phyloP scores from a whole-genome alignment of 495 filamentous ascomycete species.

The Gamarada debralockiae region DNA sequence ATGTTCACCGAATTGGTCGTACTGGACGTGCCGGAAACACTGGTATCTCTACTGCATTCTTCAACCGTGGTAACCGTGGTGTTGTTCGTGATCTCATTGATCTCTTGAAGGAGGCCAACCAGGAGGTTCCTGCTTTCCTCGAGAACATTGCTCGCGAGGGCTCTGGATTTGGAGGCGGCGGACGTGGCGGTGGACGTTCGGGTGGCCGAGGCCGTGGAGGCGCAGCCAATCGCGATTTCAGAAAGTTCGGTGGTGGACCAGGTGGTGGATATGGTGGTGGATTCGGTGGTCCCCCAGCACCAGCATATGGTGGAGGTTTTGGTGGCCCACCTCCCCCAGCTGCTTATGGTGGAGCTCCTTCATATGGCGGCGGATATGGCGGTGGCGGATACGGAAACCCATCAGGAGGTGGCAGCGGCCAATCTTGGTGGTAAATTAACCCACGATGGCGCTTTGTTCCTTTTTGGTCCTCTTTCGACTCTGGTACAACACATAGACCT shows the following conservation, averaged over 20 bases:
- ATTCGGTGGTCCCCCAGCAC: conserved; percentile 42
- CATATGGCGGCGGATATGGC: conserved; percentile 25
- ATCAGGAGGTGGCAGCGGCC: conserved; percentile 43
- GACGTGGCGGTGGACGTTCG: conserved; percentile 69
- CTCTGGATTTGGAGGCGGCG: conserved; percentile 69
- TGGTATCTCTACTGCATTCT: conserved; percentile 97
- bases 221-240: conserved; percentile 80
- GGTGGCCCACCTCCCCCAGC: conserved; percentile 42
- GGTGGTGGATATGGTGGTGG: conserved; percentile 45
- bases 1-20: conserved; percentile 99
- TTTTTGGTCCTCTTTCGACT: conserved; percentile 30
- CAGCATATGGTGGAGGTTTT: conserved; percentile 39
- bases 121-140: conserved; percentile 89
- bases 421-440: conserved; percentile 85
- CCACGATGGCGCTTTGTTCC: conserved; percentile 24
- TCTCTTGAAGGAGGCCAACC: conserved; percentile 95
- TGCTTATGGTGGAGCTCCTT: conserved; percentile 23
- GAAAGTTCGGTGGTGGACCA: conserved; percentile 65
- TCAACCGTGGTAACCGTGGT: conserved; percentile 98
- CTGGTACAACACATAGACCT: conserved; percentile 18
- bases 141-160: conserved; percentile 96
- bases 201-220: conserved; percentile 59
- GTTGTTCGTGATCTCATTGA: conserved; percentile 94
- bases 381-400: conserved; percentile 28
- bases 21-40: conserved; percentile 99